phyloP scores from a whole-genome alignment of 208 protist genomes.

The Acanthamoeba castellanii region DNA sequence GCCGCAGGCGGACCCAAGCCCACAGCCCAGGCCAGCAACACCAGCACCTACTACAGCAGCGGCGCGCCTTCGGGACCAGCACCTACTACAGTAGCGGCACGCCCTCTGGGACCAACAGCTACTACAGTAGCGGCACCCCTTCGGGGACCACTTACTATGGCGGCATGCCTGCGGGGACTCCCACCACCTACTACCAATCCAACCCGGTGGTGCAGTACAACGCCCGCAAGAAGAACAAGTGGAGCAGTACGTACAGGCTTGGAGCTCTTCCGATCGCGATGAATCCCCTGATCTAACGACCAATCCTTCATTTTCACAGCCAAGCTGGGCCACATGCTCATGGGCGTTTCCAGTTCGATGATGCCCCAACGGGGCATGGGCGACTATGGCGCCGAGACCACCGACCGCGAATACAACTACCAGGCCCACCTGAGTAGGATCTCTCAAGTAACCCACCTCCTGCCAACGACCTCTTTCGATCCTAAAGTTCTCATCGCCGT shows the following conservation, averaged over 20 bases:
- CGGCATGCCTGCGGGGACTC: not conserved
- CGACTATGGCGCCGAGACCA: not conserved
- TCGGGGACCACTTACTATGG: no score
- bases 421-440: not conserved
- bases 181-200: not conserved
- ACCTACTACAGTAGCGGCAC: no score
- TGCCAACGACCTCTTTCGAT: no score
- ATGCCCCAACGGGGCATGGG: not conserved
- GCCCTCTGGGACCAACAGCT: not conserved
- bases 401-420: conserved; percentile 3
- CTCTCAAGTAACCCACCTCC: not conserved
- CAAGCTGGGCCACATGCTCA: conserved; percentile 1
- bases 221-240: conserved; percentile 4
- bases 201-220: not conserved
- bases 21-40: not conserved
- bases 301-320: no score
- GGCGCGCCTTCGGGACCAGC: no score
- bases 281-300: no score
- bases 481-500: no score
- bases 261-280: no score
- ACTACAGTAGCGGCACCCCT: not conserved
- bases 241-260: not conserved
- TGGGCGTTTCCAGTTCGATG: not conserved
- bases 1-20: not conserved
- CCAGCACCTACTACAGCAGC: not conserved